These are phyloP conservation scores for Rasamsonia emersonii DNA, from an alignment of 2,329 filamentous ascomycete genomes.

Conservation along the genomic window DNA sequence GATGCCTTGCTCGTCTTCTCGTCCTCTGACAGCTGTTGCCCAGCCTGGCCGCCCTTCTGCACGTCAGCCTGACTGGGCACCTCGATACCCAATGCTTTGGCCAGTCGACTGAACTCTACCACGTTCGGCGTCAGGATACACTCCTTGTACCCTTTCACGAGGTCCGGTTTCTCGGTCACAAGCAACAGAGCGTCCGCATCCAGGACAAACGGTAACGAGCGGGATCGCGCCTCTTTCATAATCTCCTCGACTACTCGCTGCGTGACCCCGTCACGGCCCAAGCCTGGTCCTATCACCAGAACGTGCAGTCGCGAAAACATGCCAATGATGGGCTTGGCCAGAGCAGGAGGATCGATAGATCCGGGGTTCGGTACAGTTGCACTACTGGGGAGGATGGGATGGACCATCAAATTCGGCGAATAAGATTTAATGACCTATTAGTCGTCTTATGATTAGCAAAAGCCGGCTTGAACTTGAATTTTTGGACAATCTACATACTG, in stretches of 20 bases:
- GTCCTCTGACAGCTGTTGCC: slow-evolving; percentile 24
- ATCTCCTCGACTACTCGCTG: slow-evolving; percentile 75
- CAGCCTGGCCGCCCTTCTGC: slow-evolving; percentile 34
- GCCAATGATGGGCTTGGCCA: slow-evolving; percentile 61
- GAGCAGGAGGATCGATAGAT: slow-evolving; percentile 44
- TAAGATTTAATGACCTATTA: slow-evolving; percentile 96
- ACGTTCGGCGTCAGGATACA: slow-evolving; percentile 93
- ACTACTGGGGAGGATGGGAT: slow-evolving; percentile 83
- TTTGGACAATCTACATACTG: slow-evolving; percentile 26
- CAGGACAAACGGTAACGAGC: slow-evolving; percentile 68
- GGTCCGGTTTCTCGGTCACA: slow-evolving; percentile 63
- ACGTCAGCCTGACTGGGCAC: slow-evolving; percentile 32
- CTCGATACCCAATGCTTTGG: slow-evolving; percentile 64
- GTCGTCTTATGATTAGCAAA: no score
- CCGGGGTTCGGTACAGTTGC: slow-evolving; percentile 42
- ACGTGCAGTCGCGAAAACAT: slow-evolving; percentile 85
- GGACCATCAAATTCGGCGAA: slow-evolving; percentile 97
- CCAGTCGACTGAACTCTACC: slow-evolving; percentile 79
- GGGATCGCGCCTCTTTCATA: slow-evolving; percentile 66
- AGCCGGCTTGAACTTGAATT: background rate
- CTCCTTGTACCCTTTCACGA: slow-evolving; percentile 71
- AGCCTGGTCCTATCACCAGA: slow-evolving; percentile 82
- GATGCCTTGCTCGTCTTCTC: slow-evolving; percentile 41
- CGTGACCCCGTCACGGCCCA: slow-evolving; percentile 84
- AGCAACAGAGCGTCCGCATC: slow-evolving; percentile 84